Evolutionary conservation across 2,329 filamentous ascomycete genomes (phyloP).

Genomic region (Nigrograna mackinnonii): DNA sequence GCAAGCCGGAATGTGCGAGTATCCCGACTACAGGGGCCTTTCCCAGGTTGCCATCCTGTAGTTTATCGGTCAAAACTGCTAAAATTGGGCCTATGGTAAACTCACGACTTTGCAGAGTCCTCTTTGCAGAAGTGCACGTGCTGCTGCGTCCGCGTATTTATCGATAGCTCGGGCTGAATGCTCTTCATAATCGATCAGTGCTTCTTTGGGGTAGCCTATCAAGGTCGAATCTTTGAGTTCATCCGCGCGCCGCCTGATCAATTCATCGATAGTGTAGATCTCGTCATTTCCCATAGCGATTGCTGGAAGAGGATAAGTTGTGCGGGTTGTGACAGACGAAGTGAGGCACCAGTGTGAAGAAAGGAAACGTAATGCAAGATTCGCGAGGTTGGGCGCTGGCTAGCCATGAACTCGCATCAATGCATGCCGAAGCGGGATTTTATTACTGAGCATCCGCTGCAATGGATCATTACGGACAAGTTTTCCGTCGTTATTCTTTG

Average conservation of each 20-base stretch:
- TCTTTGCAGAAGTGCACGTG: constrained; percentile 17
- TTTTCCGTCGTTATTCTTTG: too few relatives aligned
- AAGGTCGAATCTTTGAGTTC: constrained; percentile 19
- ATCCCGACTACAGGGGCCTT: constrained; percentile 47
- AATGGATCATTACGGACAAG: too few relatives aligned
- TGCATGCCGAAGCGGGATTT: too few relatives aligned
- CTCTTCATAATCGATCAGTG: constrained; percentile 25
- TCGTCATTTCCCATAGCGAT: neutral
- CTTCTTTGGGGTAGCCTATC: constrained; percentile 25
- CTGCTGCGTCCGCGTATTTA: constrained; percentile 27
- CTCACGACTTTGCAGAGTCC: constrained; percentile 11
- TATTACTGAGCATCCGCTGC: too few relatives aligned
- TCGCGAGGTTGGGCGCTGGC: too few relatives aligned
- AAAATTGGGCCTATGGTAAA: neutral
- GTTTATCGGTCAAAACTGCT: neutral
- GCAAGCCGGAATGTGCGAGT: constrained; percentile 57
- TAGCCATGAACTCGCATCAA: too few relatives aligned
- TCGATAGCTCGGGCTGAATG: constrained; percentile 27
- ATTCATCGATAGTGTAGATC: constrained; percentile 25
- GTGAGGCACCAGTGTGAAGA: too few relatives aligned
- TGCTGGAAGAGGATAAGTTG: neutral
- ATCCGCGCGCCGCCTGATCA: constrained; percentile 24
- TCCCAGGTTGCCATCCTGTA: constrained; percentile 1
- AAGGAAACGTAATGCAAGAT: too few relatives aligned
- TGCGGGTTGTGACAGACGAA: too few relatives aligned